A percentile compares a stretch with the other conserved stretches of the same genome.
Evolutionary conservation across 208 protist genomes (phyloP).

Genomic region (Trypanosoma lewisi): DNA sequence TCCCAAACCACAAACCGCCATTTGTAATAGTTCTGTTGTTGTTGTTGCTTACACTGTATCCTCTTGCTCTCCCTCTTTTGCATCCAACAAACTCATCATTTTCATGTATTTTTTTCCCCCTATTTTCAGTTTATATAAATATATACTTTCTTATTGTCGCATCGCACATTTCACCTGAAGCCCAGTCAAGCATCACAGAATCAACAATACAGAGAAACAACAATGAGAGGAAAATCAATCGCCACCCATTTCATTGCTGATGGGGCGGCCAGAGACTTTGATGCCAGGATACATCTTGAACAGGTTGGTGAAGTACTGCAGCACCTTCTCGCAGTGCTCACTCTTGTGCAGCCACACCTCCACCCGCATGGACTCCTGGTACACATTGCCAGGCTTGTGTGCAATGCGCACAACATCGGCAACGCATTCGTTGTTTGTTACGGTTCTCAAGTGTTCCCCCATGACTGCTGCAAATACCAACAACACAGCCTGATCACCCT

Average conservation of each 20-base stretch:
- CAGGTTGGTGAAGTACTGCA: slow-evolving; percentile 52
- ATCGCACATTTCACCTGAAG: too few relatives aligned
- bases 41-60: too few relatives aligned
- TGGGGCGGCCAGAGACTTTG: slow-evolving; percentile 26
- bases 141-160: too few relatives aligned
- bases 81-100: too few relatives aligned
- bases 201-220: too few relatives aligned
- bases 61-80: too few relatives aligned
- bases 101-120: too few relatives aligned
- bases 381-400: slow-evolving; percentile 58
- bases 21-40: too few relatives aligned
- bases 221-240: slow-evolving; percentile 1
- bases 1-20: too few relatives aligned
- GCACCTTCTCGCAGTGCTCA: slow-evolving; percentile 30
- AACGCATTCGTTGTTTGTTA: slow-evolving; percentile 36
- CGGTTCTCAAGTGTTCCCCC: slow-evolving; percentile 59
- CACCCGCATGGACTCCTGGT: slow-evolving; percentile 56
- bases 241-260: slow-evolving; percentile 2
- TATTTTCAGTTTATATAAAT: too few relatives aligned
- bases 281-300: slow-evolving; percentile 54
- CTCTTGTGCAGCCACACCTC: slow-evolving; percentile 69
- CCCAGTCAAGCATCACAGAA: too few relatives aligned
- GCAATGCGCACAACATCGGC: slow-evolving; percentile 76
- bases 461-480: slow-evolving; percentile 68
- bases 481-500: slow-evolving; percentile 47